Percentiles rank a stretch among this genome's conserved stretches.
phyloP scores from a whole-genome alignment of 768 basidiomycete genomes.

The Termitomyces sp. region DNA sequence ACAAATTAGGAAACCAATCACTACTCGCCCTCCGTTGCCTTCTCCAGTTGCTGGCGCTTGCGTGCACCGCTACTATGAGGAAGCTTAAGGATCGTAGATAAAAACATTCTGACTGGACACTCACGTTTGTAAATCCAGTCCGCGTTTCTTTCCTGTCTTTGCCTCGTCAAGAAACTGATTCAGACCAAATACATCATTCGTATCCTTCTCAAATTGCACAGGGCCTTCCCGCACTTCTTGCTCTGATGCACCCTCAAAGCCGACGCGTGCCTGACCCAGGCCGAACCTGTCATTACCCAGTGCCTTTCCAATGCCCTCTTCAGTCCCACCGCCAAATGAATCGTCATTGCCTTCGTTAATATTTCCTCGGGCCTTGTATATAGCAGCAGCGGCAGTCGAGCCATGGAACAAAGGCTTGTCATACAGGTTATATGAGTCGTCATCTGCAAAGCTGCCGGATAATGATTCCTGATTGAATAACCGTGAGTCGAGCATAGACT shows the following conservation, averaged over 20 bases:
- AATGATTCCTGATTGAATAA: slow-evolving; percentile 96
- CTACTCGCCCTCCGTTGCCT: slow-evolving; percentile 40
- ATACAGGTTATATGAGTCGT: slow-evolving; percentile 92
- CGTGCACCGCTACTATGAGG: slow-evolving; percentile 46
- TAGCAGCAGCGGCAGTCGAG: slow-evolving; percentile 96
- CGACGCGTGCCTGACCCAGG: slow-evolving; percentile 75
- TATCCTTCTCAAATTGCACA: slow-evolving; percentile 98
- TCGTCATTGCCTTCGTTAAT: slow-evolving; percentile 85
- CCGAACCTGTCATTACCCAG: slow-evolving; percentile 93
- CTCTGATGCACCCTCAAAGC: slow-evolving; percentile 87
- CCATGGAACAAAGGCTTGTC: slow-evolving; percentile 96
- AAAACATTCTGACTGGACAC: slow-evolving; percentile 17
- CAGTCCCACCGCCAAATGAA: slow-evolving; percentile 90
- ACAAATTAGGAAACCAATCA: not conserved
- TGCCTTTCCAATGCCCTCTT: slow-evolving; percentile 89
- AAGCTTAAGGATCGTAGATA: not conserved
- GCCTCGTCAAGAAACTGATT: slow-evolving; percentile 98
- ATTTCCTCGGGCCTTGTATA: slow-evolving; percentile 93
- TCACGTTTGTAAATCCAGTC: slow-evolving; percentile 72
- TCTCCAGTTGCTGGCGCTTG: slow-evolving; percentile 66
- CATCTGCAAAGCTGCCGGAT: slow-evolving; percentile 76
- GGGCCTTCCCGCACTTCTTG: slow-evolving; percentile 88
- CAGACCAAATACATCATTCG: slow-evolving; percentile 93
- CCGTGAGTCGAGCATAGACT: slow-evolving; percentile 95
- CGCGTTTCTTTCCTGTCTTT: slow-evolving; percentile 90